Evolutionary conservation across 2,329 filamentous ascomycete species (phyloP).

Genomic region (Xylaria sp.): DNA sequence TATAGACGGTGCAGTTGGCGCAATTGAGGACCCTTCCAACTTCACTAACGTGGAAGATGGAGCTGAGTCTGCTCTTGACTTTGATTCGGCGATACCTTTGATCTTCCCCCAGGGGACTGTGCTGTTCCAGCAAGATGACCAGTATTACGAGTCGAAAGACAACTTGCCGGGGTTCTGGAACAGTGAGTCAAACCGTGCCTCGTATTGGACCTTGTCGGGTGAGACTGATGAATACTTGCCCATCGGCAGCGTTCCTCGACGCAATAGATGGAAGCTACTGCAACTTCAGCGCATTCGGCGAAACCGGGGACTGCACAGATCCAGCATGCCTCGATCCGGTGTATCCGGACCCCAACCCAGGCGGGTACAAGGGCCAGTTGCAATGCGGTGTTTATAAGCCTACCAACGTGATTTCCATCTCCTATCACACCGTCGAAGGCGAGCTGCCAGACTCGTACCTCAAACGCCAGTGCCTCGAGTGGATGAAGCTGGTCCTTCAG

Average conservation of each 20-base stretch:
- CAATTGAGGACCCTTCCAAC: conserved; percentile 1
- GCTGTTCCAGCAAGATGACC: conserved; percentile 2
- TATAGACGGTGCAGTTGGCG: conserved; percentile 1
- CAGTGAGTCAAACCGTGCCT: neutral
- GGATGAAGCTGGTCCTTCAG: neutral
- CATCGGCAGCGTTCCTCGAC: neutral
- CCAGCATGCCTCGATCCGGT: neutral
- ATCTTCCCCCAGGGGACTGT: conserved; percentile 1
- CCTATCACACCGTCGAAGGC: neutral
- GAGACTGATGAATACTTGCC: neutral
- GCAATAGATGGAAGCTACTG: conserved; percentile 1
- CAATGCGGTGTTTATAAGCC: conserved; percentile 2
- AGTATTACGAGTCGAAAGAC: neutral
- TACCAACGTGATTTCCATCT: neutral
- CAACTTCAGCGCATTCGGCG: neutral
- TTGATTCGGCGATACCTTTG: conserved; percentile 2
- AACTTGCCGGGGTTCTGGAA: conserved; percentile 3
- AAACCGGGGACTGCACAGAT: conserved; percentile 2
- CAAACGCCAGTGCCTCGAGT: conserved; percentile 3
- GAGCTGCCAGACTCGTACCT: neutral
- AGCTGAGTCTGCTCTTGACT: conserved; percentile 3
- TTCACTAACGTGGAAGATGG: conserved; percentile 4
- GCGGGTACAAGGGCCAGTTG: neutral
- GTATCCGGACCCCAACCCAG: neutral
- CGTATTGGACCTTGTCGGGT: neutral